These are phyloP conservation scores for Thielaviopsis musarum DNA, from an alignment of 2,329 filamentous ascomycete species.

Conservation along the genomic window DNA sequence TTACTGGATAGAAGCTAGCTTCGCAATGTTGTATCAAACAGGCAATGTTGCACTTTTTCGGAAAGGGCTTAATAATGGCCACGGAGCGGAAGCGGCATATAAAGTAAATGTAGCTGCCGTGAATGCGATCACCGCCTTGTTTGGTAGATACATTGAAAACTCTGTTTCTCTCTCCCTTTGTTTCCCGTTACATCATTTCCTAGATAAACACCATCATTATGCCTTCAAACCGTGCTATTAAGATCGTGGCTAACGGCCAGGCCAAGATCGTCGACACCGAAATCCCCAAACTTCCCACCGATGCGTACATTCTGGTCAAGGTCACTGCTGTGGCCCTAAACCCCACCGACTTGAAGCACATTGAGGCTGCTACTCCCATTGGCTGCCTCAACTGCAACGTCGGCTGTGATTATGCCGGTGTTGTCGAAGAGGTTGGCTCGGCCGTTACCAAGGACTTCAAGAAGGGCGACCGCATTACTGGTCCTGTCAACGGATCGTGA, in stretches of 20 bases:
- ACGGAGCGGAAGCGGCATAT: not conserved
- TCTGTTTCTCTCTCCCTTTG: not conserved
- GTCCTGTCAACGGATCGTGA: conserved; percentile 22
- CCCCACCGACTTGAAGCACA: conserved; percentile 22
- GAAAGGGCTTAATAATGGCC: not conserved
- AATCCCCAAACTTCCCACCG: conserved; percentile 14
- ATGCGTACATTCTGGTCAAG: conserved; percentile 21
- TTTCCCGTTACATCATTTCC: not conserved
- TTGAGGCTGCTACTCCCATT: conserved; percentile 15
- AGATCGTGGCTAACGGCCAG: conserved; percentile 10
- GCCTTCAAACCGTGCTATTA: conserved; percentile 7
- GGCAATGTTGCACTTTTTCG: not conserved
- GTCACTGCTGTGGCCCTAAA: conserved; percentile 22
- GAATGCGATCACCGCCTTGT: not conserved
- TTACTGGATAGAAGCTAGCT: not conserved
- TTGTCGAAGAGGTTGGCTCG: conserved; percentile 28
- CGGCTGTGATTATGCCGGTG: conserved; percentile 31
- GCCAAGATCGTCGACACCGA: conserved; percentile 18
- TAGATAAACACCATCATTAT: not conserved
- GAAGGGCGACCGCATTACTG: conserved; percentile 30
- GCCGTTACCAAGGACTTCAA: conserved; percentile 26
- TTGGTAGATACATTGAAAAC: too few relatives aligned
- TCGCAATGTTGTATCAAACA: too few relatives aligned
- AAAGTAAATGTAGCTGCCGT: not conserved
- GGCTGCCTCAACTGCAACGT: conserved; percentile 15